These are phyloP conservation scores for Sclerotinia subarctica DNA, from an alignment of 2,329 filamentous ascomycete genomes.

Conservation along the genomic window DNA sequence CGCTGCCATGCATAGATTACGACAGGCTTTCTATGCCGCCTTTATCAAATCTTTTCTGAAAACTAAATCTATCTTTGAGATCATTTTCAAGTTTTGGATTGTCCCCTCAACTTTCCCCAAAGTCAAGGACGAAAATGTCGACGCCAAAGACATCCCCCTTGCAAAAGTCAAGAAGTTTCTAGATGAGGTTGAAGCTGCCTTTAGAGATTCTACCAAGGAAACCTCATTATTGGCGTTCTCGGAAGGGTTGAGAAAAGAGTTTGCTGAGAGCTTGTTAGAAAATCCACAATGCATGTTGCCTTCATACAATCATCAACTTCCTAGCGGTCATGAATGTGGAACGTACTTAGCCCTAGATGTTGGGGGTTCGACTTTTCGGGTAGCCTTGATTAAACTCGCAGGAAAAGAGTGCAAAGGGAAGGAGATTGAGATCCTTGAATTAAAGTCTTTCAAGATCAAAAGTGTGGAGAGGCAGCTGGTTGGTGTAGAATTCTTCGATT, in stretches of 20 bases:
- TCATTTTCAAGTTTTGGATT: constrained; percentile 54
- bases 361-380: constrained; percentile 65
- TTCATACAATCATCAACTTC: constrained; percentile 63
- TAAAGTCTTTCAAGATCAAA: constrained; percentile 55
- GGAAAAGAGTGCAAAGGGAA: constrained; percentile 44
- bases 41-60: constrained; percentile 55
- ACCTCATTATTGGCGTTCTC: constrained; percentile 46
- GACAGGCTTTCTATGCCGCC: constrained; percentile 52
- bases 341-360: constrained; percentile 63
- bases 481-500: constrained; percentile 62
- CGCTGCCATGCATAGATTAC: constrained; percentile 57
- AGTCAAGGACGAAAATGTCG: constrained; percentile 29
- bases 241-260: constrained; percentile 52
- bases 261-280: constrained; percentile 50
- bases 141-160: constrained; percentile 20
- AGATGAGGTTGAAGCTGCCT: constrained; percentile 51
- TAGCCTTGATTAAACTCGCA: constrained; percentile 59
- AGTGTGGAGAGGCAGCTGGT: constrained; percentile 53
- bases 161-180: constrained; percentile 47
- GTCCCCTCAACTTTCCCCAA: constrained; percentile 39
- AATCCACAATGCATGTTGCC: constrained; percentile 61
- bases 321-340: constrained; percentile 57
- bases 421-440: constrained; percentile 52
- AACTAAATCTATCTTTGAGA: constrained; percentile 58
- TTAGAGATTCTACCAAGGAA: constrained; percentile 49